A percentile compares a stretch with the other conserved stretches of the same genome.
phyloP scores from a whole-genome alignment of 2,329 filamentous ascomycete genomes.

The Botrytis deweyae region DNA sequence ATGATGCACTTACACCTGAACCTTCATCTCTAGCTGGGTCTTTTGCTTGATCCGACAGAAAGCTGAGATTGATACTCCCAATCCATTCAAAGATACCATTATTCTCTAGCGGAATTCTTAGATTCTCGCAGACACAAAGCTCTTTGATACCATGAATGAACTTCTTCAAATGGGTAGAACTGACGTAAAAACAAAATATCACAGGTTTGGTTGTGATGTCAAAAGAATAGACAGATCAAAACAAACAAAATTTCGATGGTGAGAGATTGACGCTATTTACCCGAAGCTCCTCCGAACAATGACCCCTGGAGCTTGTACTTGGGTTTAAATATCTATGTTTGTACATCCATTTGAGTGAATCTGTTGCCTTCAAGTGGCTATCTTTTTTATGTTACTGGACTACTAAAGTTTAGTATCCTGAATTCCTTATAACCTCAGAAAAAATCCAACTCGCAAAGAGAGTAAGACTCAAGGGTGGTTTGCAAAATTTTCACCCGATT shows the following conservation, averaged over 20 bases:
- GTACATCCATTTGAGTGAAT: background rate
- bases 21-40: background rate
- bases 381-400: background rate
- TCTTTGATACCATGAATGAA: background rate
- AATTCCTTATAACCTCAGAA: background rate
- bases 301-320: background rate
- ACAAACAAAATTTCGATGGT: background rate
- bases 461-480: background rate
- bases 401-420: background rate
- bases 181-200: background rate
- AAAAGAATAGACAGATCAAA: no score
- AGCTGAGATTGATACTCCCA: background rate
- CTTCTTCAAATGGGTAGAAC: no score
- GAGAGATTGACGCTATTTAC: background rate
- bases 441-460: background rate
- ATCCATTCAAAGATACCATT: no score
- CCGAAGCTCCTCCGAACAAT: background rate
- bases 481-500: conserved; percentile 5
- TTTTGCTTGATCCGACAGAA: background rate
- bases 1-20: background rate
- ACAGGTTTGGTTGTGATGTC: background rate
- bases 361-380: background rate
- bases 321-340: background rate
- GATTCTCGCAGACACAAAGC: background rate
- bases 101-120: background rate